Conservation (phyloP, 768 basidiomycete genomes). For the Nevesoporus exiguus region DNA sequence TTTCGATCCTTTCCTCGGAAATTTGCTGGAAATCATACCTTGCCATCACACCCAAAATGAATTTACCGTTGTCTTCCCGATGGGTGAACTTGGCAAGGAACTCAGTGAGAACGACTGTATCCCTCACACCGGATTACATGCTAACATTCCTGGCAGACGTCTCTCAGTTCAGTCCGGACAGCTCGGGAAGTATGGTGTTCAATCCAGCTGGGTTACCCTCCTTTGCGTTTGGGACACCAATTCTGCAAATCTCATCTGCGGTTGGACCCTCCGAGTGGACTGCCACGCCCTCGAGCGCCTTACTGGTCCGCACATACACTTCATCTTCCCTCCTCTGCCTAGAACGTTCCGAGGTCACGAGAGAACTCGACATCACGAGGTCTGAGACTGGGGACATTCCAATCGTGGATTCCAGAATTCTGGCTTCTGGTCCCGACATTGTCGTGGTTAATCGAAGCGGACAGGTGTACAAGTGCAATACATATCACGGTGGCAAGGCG, state of each 20-base stretch:
- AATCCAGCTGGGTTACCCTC: constrained; percentile 39
- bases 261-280: constrained; percentile 15
- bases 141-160: constrained; percentile 41
- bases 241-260: constrained; percentile 55
- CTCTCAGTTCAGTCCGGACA: constrained; percentile 35
- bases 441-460: constrained; percentile 51
- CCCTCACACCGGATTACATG: not conserved
- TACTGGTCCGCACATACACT: constrained; percentile 46
- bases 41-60: constrained; percentile 25
- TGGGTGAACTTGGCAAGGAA: constrained; percentile 54
- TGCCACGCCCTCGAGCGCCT: constrained; percentile 11
- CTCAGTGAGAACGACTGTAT: constrained; percentile 49
- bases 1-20: constrained; percentile 61
- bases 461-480: constrained; percentile 44
- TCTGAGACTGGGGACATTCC: constrained; percentile 40
- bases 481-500: constrained; percentile 34
- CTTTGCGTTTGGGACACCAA: constrained; percentile 60
- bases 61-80: constrained; percentile 52
- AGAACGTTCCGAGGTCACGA: constrained; percentile 22
- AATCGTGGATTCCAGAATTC: constrained; percentile 47
- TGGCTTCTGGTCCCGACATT: constrained; percentile 31
- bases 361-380: constrained; percentile 38
- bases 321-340: constrained; percentile 41
- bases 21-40: constrained; percentile 44
- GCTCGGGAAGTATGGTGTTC: constrained; percentile 18